A percentile compares a stretch with the other conserved stretches of the same genome.
Conservation (phyloP, 2,329 filamentous ascomycete species). For the Ophiostoma piceae region DNA sequence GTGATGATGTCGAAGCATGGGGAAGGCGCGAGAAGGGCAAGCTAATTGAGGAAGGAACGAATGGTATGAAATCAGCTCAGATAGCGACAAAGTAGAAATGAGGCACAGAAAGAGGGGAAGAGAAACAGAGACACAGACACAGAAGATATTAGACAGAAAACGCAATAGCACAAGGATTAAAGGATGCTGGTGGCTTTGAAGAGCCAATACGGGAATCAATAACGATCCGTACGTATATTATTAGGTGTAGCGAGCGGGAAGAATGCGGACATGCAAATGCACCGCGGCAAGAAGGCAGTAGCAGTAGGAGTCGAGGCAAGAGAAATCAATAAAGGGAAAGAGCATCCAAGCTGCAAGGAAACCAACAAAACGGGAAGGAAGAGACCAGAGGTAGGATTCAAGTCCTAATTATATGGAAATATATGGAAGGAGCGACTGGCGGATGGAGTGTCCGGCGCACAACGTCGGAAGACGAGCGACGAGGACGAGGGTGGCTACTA, state of each 20-base stretch:
- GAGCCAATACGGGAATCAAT: neutral
- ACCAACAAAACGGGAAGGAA: neutral
- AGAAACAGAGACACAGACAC: neutral
- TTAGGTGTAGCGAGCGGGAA: neutral
- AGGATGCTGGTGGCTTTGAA: neutral
- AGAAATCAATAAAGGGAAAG: neutral
- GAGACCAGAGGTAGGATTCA: slow-evolving; percentile 18
- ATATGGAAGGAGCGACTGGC: slow-evolving; percentile 14
- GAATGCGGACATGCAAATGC: neutral
- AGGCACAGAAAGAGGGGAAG: neutral
- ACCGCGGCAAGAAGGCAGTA: neutral
- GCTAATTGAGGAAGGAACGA: neutral
- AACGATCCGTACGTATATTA: neutral
- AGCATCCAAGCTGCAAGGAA: neutral
- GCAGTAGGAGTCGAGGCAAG: neutral
- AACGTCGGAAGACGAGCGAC: neutral
- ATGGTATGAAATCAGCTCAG: neutral
- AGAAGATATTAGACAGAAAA: neutral
- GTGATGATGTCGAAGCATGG: neutral
- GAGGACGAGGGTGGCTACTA: neutral
- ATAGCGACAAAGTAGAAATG: neutral
- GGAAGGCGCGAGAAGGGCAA: neutral
- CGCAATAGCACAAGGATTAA: neutral
- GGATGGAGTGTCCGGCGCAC: slow-evolving; percentile 18
- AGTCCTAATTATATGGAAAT: neutral